phyloP scores from a whole-genome alignment of 352 stramenopile genomes.

The Aphanomyces euteiches region DNA sequence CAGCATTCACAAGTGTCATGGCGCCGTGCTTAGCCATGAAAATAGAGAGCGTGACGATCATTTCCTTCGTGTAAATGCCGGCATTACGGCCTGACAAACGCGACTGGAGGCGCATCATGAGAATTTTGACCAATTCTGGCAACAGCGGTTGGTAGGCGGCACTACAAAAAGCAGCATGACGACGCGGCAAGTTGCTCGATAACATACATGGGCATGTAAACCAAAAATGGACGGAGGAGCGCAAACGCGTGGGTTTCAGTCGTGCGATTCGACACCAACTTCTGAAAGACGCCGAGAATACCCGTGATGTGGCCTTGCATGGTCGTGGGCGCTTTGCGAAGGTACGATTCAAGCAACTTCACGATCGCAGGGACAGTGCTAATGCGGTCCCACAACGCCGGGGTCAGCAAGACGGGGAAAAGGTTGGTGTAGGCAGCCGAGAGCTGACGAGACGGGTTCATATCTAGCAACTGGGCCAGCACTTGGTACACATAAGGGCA shows the following conservation, averaged over 20 bases:
- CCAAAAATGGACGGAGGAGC: slow-evolving; percentile 87
- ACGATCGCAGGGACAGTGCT: slow-evolving; percentile 97
- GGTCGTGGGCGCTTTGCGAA: slow-evolving; percentile 88
- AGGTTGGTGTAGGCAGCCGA: slow-evolving; percentile 93
- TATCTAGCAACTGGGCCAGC: slow-evolving; percentile 96
- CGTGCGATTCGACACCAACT: slow-evolving; percentile 91
- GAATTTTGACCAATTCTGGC: slow-evolving; percentile 91
- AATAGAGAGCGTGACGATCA: slow-evolving; percentile 87
- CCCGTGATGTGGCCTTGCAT: slow-evolving; percentile 77
- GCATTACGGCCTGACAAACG: slow-evolving; percentile 87
- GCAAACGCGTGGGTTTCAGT: slow-evolving; percentile 93
- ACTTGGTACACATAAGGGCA: slow-evolving; percentile 99
- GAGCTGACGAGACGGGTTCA: slow-evolving; percentile 73
- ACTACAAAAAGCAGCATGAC: not conserved
- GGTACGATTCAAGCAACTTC: slow-evolving; percentile 96
- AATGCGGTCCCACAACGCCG: slow-evolving; percentile 92
- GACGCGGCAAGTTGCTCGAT: slow-evolving; percentile 29
- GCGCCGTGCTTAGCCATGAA: slow-evolving; percentile 88
- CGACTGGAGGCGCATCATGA: slow-evolving; percentile 92
- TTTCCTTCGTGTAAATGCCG: slow-evolving; percentile 73
- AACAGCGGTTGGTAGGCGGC: slow-evolving; percentile 73
- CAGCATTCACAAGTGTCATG: slow-evolving; percentile 60
- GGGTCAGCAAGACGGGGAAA: slow-evolving; percentile 92
- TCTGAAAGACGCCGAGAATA: slow-evolving; percentile 98
- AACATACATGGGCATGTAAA: slow-evolving; percentile 67